phyloP scores from a whole-genome alignment of 306 rosid species.

The Coriaria nepalensis region DNA sequence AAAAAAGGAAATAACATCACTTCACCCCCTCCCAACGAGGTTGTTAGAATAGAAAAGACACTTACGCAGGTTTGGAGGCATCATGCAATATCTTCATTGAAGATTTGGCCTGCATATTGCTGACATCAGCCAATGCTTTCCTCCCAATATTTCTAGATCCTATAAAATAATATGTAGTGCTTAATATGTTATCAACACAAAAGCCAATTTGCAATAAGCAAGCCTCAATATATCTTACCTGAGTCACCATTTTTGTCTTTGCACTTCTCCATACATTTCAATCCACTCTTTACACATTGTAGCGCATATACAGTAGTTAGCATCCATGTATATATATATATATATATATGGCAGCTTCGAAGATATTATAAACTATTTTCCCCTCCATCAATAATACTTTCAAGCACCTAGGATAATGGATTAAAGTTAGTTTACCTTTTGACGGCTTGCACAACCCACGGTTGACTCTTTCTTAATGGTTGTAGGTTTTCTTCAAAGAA shows the following conservation, averaged over 20 bases:
- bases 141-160: conserved; percentile 31
- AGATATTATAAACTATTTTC: too few relatives aligned
- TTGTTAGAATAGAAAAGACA: conserved; percentile 7
- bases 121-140: conserved; percentile 66
- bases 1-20: too few relatives aligned
- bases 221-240: conserved; percentile 30
- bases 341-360: too few relatives aligned
- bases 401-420: too few relatives aligned
- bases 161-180: conserved; percentile 16
- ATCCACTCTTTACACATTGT: conserved; percentile 28
- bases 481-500: conserved; percentile 23
- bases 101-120: conserved; percentile 42
- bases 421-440: conserved; percentile 31
- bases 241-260: conserved; percentile 24
- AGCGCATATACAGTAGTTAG: conserved; percentile 14
- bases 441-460: conserved; percentile 13
- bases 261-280: conserved; percentile 29
- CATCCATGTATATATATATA: not conserved
- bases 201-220: conserved; percentile 1
- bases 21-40: not conserved
- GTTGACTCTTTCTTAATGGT: conserved; percentile 25
- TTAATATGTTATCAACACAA: not conserved
- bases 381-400: too few relatives aligned
- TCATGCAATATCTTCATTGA: conserved; percentile 17
- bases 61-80: conserved; percentile 53